Evolutionary conservation across 2,329 filamentous ascomycete species (phyloP).

Genomic region (Claviceps fusiformis): DNA sequence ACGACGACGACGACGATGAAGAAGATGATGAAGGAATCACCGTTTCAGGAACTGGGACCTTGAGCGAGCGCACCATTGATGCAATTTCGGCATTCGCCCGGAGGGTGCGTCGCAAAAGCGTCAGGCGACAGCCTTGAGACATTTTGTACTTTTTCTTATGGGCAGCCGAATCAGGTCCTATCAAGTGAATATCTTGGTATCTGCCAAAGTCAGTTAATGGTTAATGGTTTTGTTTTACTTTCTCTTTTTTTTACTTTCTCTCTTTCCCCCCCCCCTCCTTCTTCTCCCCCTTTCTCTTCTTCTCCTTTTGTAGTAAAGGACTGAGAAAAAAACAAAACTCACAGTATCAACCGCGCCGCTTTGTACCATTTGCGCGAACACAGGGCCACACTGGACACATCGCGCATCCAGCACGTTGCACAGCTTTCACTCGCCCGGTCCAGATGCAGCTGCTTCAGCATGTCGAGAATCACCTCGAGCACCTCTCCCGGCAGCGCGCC

Average conservation of each 20-base stretch:
- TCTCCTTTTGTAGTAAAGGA: too few relatives aligned
- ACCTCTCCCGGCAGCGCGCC: slow-evolving; percentile 45
- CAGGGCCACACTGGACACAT: slow-evolving; percentile 37
- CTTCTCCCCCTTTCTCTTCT: too few relatives aligned
- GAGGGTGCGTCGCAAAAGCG: slow-evolving; percentile 44
- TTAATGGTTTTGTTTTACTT: too few relatives aligned
- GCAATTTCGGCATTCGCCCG: slow-evolving; percentile 39
- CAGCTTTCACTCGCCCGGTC: slow-evolving; percentile 36
- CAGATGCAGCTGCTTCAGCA: slow-evolving; percentile 39
- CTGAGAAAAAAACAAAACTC: slow-evolving; percentile 14
- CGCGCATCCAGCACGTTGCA: slow-evolving; percentile 52
- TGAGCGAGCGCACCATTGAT: slow-evolving; percentile 40
- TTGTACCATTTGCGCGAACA: slow-evolving; percentile 38
- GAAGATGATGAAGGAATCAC: slow-evolving; percentile 3
- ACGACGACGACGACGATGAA: background rate
- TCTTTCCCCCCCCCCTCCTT: too few relatives aligned
- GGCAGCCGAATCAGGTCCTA: slow-evolving; percentile 39
- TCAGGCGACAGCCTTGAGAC: slow-evolving; percentile 36
- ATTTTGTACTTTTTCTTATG: slow-evolving; percentile 46
- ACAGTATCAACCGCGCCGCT: slow-evolving; percentile 37
- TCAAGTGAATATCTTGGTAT: slow-evolving; percentile 45
- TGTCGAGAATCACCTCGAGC: slow-evolving; percentile 39
- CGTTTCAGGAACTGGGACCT: slow-evolving; percentile 33
- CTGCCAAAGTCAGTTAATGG: slow-evolving; percentile 15
- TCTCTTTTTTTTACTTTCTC: too few relatives aligned